Evolutionary conservation across 345 rosid genomes (phyloP), one percentile per base, ranked within the genome.

Genomic region (Pseudoturritis turrita): DNA sequence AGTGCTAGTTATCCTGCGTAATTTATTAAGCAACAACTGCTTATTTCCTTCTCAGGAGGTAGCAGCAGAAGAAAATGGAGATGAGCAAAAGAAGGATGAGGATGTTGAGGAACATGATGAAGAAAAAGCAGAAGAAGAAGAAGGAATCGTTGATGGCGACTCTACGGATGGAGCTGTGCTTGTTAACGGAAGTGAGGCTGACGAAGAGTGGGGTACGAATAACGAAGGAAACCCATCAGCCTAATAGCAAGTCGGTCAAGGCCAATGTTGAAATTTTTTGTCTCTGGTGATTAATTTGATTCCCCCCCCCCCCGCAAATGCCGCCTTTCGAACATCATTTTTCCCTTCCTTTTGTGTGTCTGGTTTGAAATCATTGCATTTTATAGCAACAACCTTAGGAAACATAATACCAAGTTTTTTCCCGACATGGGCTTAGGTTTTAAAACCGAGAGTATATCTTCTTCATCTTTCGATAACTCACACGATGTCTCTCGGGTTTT

Each of bases 191-290:
- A 91, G 85, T 62, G 92, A 89, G 81, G 90, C 83, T 70, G 91
- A 94, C 76, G 97, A 91, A 94, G 88, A 94, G 95, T 94, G 97
- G 96, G 91, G 91, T 91, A 89, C 88, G 89, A 88, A 94, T 83
- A 88, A 89, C 72, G 96, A 94, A 89, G 96, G 82, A 94, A 83
- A 91, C 85, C 90, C 84, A 80, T 85, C 96, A 79, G 96, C 96
- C 89, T 91, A 88, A 89, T 85, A 85, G 88, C 79, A 85, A 87
- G 74, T 81, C 82, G 90, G 85, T 81, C 92, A 86, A 91, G 89
- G 87, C 81, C 81, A 84, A 82, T 86, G 70, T 68, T 68, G 74
- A 74, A 73, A 87, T 81, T 63, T 90, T 90, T 93, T 89, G 90
- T 90, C 82, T 85, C 88, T 84, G 97, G 96, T 94, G 97, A 94